Base-by-base conservation (phyloP, 1,284 basidiomycete species). In the Flammula alnicola region DNA sequence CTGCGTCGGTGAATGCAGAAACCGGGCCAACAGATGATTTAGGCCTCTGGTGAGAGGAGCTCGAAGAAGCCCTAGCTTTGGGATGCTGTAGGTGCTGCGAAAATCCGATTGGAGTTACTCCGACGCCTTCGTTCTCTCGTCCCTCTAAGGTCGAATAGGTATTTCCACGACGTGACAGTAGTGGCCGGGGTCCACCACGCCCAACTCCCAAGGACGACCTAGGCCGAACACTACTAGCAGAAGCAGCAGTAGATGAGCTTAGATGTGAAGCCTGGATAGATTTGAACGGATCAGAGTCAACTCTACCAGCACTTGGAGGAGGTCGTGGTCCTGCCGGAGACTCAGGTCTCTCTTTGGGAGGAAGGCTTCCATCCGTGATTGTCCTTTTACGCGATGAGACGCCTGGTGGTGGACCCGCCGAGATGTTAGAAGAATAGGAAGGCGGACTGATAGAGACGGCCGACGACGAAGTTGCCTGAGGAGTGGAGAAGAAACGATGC, bases 261-360 rank as follows among this genome's bases (percentile, higher is more conserved):
- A 23, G 23, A 25, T 9, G 30, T 7, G 14, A 26, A 22, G 32
- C 26, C 37, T 14, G n/a, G 10, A 14, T 2, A 5, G 11, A 11
- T 12, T 33, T 22, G 42, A n/a, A n/a, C n/a, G n/a, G 4, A 26
- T 19, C 30, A 32, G 42, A 4, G 23, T 27, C 12, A 37, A 25
- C 10, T 5, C n/a, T 17, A 25, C 4, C 26, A 27, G 44, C 38
- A 39, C 44, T 53, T 22, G 61, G 49, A 37, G 56, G 59, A n/a
- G 63, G 56, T 10, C 69, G 63, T 37, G 70, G 67, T 20, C 80
- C 80, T 36, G 69, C 64, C n/a, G 80, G 80, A 22, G 78, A 77
- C 5, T 72, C 66, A 3, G 78, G 71, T 31, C 77, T 70, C 38
- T 76, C 73, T 42, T 76, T 73, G 37, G 66, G 68, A 25, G 57